phyloP scores from a whole-genome alignment of 2,329 filamentous ascomycete genomes.

The Ophiocordyceps camponoti-saundersi region DNA sequence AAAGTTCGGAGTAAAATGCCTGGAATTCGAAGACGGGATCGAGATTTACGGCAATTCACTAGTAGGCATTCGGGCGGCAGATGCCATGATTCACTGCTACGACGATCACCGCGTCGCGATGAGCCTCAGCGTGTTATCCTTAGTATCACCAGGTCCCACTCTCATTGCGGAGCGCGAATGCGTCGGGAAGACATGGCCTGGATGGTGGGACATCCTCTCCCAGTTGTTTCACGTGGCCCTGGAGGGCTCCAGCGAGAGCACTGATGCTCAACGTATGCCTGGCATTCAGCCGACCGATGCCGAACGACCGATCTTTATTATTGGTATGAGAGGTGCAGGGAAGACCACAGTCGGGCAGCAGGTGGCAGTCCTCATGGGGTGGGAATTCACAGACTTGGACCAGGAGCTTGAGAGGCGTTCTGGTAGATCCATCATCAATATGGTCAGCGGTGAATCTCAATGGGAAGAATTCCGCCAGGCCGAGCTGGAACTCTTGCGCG shows the following conservation, averaged over 20 bases:
- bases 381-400: conserved; percentile 75
- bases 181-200: conserved; percentile 94
- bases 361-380: conserved; percentile 59
- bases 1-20: conserved; percentile 78
- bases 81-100: conserved; percentile 71
- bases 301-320: conserved; percentile 69
- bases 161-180: conserved; percentile 82
- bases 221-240: conserved; percentile 61
- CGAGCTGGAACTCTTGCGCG: conserved; percentile 58
- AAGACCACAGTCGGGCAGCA: conserved; percentile 88
- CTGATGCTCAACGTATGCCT: conserved; percentile 4
- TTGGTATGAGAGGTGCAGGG: conserved; percentile 92
- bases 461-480: conserved; percentile 80
- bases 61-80: conserved; percentile 32
- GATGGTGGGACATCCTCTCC: conserved; percentile 88
- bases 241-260: conserved; percentile 50
- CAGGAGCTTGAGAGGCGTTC: conserved; percentile 62
- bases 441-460: conserved; percentile 53
- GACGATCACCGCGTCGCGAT: conserved; percentile 97
- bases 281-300: conserved; percentile 2
- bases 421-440: conserved; percentile 66
- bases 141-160: conserved; percentile 52
- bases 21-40: conserved; percentile 90
- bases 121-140: conserved; percentile 84
- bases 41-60: conserved; percentile 42